Evolutionary conservation across 78 protist species (phyloP).

Genomic region (Dictyostelium intermedium): DNA sequence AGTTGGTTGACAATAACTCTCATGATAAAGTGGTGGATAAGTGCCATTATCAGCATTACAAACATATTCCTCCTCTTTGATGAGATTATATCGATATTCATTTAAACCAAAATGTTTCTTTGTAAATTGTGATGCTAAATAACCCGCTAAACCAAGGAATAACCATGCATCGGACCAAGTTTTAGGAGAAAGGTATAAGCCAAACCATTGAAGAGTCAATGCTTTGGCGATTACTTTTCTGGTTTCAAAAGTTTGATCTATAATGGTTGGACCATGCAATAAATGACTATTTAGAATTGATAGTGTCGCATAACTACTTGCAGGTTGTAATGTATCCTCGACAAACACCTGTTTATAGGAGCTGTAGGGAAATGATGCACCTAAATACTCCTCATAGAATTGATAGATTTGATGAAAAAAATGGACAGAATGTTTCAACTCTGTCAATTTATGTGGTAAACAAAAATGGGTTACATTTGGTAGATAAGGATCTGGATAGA

Average conservation of each 20-base stretch:
- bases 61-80: constrained; percentile 59
- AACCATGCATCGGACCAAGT: constrained; percentile 64
- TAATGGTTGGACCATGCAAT: constrained; percentile 35
- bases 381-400: constrained; percentile 78
- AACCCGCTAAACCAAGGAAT: constrained; percentile 39
- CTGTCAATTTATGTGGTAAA: constrained; percentile 70
- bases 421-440: constrained; percentile 61
- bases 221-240: neutral
- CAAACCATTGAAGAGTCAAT: constrained; percentile 63
- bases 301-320: constrained; percentile 19
- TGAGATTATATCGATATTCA: constrained; percentile 28
- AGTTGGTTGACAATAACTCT: constrained; percentile 22
- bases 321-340: constrained; percentile 18
- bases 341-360: constrained; percentile 75
- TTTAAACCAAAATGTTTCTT: constrained; percentile 69
- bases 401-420: constrained; percentile 48
- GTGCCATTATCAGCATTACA: constrained; percentile 39
- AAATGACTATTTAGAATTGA: constrained; percentile 58
- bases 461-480: constrained; percentile 72
- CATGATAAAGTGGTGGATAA: constrained; percentile 50
- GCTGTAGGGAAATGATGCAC: constrained; percentile 51
- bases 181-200: constrained; percentile 23
- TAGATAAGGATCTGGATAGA: constrained; percentile 63
- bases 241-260: constrained; percentile 80
- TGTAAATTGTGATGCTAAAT: constrained; percentile 23